Percentiles rank a stretch among this genome's conserved stretches.
These are phyloP conservation scores for Backusella liffmaniae DNA, from an alignment of 192 early-diverging fungal species.

Conservation along the genomic window DNA sequence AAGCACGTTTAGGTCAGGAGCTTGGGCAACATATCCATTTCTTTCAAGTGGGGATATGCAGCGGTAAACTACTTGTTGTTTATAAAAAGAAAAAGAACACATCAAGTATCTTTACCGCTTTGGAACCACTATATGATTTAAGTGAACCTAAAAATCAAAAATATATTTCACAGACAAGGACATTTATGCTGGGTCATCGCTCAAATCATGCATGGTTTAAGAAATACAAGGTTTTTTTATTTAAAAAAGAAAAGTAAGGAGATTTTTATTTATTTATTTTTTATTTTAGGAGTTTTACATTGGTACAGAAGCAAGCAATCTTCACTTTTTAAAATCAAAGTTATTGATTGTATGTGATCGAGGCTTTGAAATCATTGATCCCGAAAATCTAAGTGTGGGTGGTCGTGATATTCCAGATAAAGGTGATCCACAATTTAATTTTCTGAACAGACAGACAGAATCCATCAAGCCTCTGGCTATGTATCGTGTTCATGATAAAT, in stretches of 20 bases:
- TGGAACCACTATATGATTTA: conserved; percentile 30
- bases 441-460: conserved; percentile 75
- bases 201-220: conserved; percentile 18
- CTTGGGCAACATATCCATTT: conserved; percentile 26
- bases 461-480: conserved; percentile 76
- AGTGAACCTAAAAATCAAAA: conserved; percentile 28
- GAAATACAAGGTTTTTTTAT: not conserved
- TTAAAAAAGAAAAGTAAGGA: not conserved
- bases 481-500: conserved; percentile 72
- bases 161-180: not conserved
- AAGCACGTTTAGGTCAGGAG: conserved; percentile 27
- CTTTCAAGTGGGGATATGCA: conserved; percentile 29
- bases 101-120: conserved; percentile 17
- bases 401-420: conserved; percentile 79
- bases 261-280: not conserved
- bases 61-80: conserved; percentile 17
- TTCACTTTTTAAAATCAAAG: conserved; percentile 88
- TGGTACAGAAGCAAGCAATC: conserved; percentile 80
- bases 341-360: conserved; percentile 88
- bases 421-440: conserved; percentile 74
- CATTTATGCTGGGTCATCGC: conserved; percentile 1
- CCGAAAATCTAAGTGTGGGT: conserved; percentile 75
- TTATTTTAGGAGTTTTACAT: conserved; percentile 85
- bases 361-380: conserved; percentile 94
- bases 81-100: conserved; percentile 31